phyloP scores from a whole-genome alignment of 176 grass and related monocot genomes.

The Juncus inflexus region DNA sequence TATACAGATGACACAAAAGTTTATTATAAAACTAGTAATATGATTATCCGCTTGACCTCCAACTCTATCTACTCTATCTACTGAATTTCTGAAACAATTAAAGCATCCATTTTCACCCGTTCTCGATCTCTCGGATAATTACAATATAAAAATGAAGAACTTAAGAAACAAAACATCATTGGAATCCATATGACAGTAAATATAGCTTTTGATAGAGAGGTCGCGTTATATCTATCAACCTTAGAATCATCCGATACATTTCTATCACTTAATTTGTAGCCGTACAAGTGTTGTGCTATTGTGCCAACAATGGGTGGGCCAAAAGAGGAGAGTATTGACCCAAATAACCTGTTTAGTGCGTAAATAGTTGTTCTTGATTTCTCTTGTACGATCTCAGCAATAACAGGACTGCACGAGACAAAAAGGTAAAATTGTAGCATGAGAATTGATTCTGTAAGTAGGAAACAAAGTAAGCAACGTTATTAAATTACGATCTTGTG shows the following conservation, averaged over 20 bases:
- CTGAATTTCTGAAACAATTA: background rate
- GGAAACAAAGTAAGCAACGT: background rate
- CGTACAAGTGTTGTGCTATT: conserved; percentile 39
- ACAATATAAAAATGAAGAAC: conserved; percentile 40
- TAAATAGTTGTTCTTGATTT: conserved; percentile 44
- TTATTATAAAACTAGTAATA: too few relatives aligned
- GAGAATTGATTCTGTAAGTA: background rate
- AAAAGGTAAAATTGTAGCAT: background rate
- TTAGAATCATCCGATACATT: conserved; percentile 36
- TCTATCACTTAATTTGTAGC: conserved; percentile 39
- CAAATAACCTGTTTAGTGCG: conserved; percentile 46
- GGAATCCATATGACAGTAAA: conserved; percentile 44
- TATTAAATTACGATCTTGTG: conserved; percentile 63
- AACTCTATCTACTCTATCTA: conserved; percentile 22
- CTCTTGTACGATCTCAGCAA: conserved; percentile 34
- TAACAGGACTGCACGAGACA: conserved; percentile 53
- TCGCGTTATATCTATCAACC: conserved; percentile 44
- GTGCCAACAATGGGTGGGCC: conserved; percentile 48
- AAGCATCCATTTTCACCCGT: conserved; percentile 23
- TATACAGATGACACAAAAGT: too few relatives aligned
- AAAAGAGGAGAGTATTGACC: conserved; percentile 50
- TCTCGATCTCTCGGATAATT: conserved; percentile 45
- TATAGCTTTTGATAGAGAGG: conserved; percentile 42
- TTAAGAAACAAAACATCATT: conserved; percentile 25
- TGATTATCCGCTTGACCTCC: background rate